Evolutionary conservation across 208 protist genomes (phyloP).

Genomic region (Vickermania spadyakhi): DNA sequence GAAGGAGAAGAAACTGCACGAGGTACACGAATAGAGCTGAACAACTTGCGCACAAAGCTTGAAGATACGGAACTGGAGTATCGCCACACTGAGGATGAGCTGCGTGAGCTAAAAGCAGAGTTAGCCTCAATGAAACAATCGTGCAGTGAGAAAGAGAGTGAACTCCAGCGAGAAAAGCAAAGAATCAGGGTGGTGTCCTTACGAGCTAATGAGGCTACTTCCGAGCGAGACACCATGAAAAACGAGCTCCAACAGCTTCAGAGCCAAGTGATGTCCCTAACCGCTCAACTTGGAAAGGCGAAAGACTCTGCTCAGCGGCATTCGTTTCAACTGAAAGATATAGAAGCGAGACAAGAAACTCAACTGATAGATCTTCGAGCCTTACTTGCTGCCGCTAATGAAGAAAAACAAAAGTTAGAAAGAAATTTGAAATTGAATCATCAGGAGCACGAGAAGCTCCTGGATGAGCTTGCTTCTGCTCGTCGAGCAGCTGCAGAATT

Average conservation of each 20-base stretch:
- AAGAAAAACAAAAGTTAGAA: slow-evolving; percentile 31
- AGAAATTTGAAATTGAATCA: slow-evolving; percentile 23
- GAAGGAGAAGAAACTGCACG: background rate
- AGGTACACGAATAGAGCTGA: background rate
- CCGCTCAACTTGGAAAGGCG: slow-evolving; percentile 23
- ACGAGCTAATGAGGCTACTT: slow-evolving; percentile 12
- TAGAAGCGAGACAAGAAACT: slow-evolving; percentile 25
- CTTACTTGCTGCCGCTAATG: slow-evolving; percentile 15
- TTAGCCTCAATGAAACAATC: slow-evolving; percentile 31
- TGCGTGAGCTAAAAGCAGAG: slow-evolving; percentile 54
- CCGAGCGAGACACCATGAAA: slow-evolving; percentile 15
- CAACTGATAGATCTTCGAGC: slow-evolving; percentile 23
- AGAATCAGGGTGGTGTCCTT: slow-evolving; percentile 6
- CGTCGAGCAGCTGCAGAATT: slow-evolving; percentile 40
- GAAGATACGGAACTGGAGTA: slow-evolving; percentile 27
- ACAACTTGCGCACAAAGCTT: slow-evolving; percentile 16
- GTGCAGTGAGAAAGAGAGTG: slow-evolving; percentile 25
- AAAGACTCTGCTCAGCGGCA: slow-evolving; percentile 22
- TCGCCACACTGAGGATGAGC: slow-evolving; percentile 43
- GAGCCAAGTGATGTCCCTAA: slow-evolving; percentile 18
- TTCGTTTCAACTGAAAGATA: slow-evolving; percentile 14
- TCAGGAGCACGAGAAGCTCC: slow-evolving; percentile 20
- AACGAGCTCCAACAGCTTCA: slow-evolving; percentile 22
- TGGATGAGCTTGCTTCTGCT: slow-evolving; percentile 32
- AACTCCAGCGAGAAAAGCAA: slow-evolving; percentile 14